A percentile compares a stretch with the other conserved stretches of the same genome.
These are phyloP conservation scores for Dactylella cylindrospora DNA, from an alignment of 2,329 filamentous ascomycete genomes.

Conservation along the genomic window DNA sequence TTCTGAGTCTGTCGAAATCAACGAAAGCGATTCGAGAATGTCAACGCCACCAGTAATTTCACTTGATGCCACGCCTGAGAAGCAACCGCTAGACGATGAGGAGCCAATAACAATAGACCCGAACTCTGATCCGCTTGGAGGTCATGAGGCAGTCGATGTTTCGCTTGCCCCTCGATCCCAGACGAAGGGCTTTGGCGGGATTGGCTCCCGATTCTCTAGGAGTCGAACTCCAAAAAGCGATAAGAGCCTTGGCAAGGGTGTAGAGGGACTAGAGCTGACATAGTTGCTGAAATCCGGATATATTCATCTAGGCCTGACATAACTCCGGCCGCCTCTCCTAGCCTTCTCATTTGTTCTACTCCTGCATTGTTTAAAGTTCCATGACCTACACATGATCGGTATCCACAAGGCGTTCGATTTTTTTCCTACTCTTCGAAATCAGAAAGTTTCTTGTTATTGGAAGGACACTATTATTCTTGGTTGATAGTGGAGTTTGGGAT, in stretches of 20 bases:
- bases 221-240: constrained; percentile 14
- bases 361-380: too few species aligned
- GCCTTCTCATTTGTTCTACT: too few species aligned
- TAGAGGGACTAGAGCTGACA: constrained; percentile 3
- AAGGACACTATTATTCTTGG: too few species aligned
- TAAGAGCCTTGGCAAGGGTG: constrained; percentile 14
- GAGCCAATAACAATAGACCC: constrained; percentile 25
- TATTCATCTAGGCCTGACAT: too few species aligned
- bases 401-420: too few species aligned
- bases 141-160: constrained; percentile 39
- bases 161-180: constrained; percentile 3
- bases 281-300: neutral
- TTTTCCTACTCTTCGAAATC: too few species aligned
- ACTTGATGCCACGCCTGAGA: constrained; percentile 30
- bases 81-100: constrained; percentile 7
- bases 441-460: too few species aligned
- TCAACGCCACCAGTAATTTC: constrained; percentile 37
- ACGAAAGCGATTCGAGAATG: constrained; percentile 39
- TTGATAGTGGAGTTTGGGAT: too few species aligned
- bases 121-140: constrained; percentile 32
- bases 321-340: too few species aligned
- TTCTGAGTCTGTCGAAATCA: constrained; percentile 32
- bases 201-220: constrained; percentile 26
- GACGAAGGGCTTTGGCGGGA: constrained; percentile 13
- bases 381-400: too few species aligned